A percentile compares a stretch with the other conserved stretches of the same genome.
These are phyloP conservation scores for Cutaneotrichosporon spelunceum DNA, from an alignment of 1,284 basidiomycete genomes.

Conservation along the genomic window DNA sequence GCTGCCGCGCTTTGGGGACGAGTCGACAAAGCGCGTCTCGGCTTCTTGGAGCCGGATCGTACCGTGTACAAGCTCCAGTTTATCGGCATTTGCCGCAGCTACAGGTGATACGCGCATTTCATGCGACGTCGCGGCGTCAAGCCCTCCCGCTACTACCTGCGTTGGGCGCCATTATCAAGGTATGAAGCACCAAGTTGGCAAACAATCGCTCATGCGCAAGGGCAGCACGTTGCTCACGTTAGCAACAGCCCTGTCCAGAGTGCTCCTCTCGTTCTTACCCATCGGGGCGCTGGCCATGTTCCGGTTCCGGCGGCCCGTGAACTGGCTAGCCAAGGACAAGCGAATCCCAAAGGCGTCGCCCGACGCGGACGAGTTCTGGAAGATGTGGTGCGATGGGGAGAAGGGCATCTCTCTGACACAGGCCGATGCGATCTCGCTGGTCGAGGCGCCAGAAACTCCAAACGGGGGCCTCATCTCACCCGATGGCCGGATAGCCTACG, in stretches of 20 bases:
- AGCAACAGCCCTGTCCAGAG: slow-evolving; percentile 42
- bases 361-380: slow-evolving; percentile 44
- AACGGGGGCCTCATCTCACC: slow-evolving; percentile 25
- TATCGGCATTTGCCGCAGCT: not conserved
- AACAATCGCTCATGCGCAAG: slow-evolving; percentile 38
- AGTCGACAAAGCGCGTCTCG: not conserved
- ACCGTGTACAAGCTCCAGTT: not conserved
- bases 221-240: slow-evolving; percentile 52
- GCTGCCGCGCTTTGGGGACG: not conserved
- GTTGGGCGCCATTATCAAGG: slow-evolving; percentile 43
- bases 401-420: slow-evolving; percentile 24
- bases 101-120: slow-evolving; percentile 28
- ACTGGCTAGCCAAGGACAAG: slow-evolving; percentile 31
- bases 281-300: slow-evolving; percentile 40
- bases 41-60: not conserved
- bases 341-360: slow-evolving; percentile 29
- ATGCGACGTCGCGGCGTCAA: slow-evolving; percentile 37
- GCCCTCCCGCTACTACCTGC: slow-evolving; percentile 48
- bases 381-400: slow-evolving; percentile 48
- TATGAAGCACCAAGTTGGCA: slow-evolving; percentile 15
- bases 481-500: slow-evolving; percentile 38
- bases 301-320: slow-evolving; percentile 26
- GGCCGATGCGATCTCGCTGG: slow-evolving; percentile 24
- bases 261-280: slow-evolving; percentile 50
- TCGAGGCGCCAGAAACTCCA: slow-evolving; percentile 21